Evolutionary conservation across 1,139 yeast species (phyloP).

Genomic region (Kodamaea plutei): DNA sequence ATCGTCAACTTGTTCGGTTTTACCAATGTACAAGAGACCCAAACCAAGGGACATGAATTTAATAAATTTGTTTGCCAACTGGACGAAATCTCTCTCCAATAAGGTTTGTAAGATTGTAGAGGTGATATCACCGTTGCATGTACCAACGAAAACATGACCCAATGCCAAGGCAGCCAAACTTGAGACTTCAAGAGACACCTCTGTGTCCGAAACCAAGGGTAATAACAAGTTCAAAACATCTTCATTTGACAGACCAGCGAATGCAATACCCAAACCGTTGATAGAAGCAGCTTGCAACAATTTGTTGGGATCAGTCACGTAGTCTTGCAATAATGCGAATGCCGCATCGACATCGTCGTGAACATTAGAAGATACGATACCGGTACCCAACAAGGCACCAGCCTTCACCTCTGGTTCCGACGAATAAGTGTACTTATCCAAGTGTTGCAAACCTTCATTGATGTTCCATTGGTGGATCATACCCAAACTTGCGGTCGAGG

Average conservation of each 20-base stretch:
- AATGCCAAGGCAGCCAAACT: slow-evolving; percentile 87
- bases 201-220: slow-evolving; percentile 85
- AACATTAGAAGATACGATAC: slow-evolving; percentile 89
- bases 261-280: slow-evolving; percentile 89
- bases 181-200: slow-evolving; percentile 70
- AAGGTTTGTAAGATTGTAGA: slow-evolving; percentile 86
- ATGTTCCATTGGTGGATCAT: slow-evolving; percentile 89
- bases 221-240: slow-evolving; percentile 72
- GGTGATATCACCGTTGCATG: slow-evolving; percentile 92
- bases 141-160: slow-evolving; percentile 94
- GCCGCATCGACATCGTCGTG: slow-evolving; percentile 97
- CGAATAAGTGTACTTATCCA: slow-evolving; percentile 86
- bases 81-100: slow-evolving; percentile 76
- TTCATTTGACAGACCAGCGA: slow-evolving; percentile 89
- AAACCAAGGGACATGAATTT: slow-evolving; percentile 89
- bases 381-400: slow-evolving; percentile 95
- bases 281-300: slow-evolving; percentile 76
- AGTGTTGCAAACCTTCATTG: slow-evolving; percentile 80
- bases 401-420: slow-evolving; percentile 87
- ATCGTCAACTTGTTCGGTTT: slow-evolving; percentile 92
- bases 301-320: slow-evolving; percentile 49
- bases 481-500: slow-evolving; percentile 92
- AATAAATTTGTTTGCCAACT: slow-evolving; percentile 80
- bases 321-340: slow-evolving; percentile 77
- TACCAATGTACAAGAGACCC: slow-evolving; percentile 90